Conservation (phyloP, 352 stramenopile genomes). For the Phytopythium sindhum region DNA sequence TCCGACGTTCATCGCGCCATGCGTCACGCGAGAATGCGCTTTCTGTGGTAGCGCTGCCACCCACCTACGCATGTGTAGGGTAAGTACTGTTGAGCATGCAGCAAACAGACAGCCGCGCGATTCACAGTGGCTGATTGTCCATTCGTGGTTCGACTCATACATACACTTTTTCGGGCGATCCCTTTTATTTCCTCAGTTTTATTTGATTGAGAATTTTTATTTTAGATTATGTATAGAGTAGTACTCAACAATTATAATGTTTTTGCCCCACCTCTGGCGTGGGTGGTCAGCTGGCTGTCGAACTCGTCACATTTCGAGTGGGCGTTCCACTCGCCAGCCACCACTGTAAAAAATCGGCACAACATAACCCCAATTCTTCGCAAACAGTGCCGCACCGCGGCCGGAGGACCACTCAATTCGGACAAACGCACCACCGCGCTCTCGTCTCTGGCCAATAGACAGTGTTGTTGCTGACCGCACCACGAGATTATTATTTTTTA, state of each 20-base stretch:
- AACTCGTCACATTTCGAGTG: neutral
- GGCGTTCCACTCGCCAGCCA: neutral
- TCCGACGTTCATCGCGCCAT: neutral
- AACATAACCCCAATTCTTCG: too few species aligned
- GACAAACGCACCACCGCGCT: neutral
- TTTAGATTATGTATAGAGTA: neutral
- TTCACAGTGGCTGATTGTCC: neutral
- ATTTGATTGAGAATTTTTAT: neutral
- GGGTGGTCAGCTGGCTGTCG: neutral
- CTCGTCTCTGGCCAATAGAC: neutral
- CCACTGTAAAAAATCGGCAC: neutral
- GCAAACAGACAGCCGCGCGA: neutral
- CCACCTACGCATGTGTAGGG: too few species aligned
- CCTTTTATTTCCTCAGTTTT: conserved; percentile 4
- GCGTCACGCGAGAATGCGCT: neutral
- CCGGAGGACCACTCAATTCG: neutral
- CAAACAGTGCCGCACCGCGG: too few species aligned
- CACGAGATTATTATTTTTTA: neutral
- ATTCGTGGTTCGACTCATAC: neutral
- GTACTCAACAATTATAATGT: too few species aligned
- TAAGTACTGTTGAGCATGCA: too few species aligned
- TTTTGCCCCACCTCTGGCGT: neutral
- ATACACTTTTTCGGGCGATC: neutral
- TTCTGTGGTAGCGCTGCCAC: too few species aligned
- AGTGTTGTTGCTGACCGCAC: neutral